Evolutionary conservation across 768 basidiomycete species (phyloP), one percentile per base, ranked within the genome.

Genomic region (Podaxis rugospora): DNA sequence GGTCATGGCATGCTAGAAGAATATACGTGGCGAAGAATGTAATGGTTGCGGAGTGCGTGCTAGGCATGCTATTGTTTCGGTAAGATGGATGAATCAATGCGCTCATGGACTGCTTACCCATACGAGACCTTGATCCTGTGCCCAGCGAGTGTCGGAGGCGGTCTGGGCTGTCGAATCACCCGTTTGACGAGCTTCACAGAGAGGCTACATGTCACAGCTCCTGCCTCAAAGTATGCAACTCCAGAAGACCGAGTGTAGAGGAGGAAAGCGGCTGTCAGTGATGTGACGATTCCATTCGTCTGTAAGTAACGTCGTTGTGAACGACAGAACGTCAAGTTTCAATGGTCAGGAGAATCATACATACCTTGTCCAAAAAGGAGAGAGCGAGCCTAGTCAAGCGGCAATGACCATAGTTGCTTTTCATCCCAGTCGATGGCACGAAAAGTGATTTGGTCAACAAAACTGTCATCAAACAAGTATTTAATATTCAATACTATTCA

Each of bases 41-140:
- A 65, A 89, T 89, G 4, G 78, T 75, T 9, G 89, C 85, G 10
- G 90, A 87, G 70, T 93, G 91, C 4, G 91, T 92, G 63, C 88
- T 90, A 4, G 91, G 91, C 91, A 93, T 92, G 11, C 91, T 92
- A 68, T 13, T 56, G 27, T 32, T 18, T 16, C 44, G 16, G 9
- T 5, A 27, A 28, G 25, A 25, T 42, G 0, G 32, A n/a, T 10
- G 5, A 36, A 3, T 10, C 7, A 21, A 13, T 14, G 21, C 27
- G 36, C 23, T 28, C 27, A 50, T 28, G 40, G 35, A 13, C 10
- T 27, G 69, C 83, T 52, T 67, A 92, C 90, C 91, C 91, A 68
- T 88, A 93, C 3, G 84, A 76, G 55, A 75, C 74, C 68, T 87
- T 90, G 47, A 73, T 72, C 65, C 68, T 73, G 39, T 74, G 69